A percentile compares a stretch with the other conserved stretches of the same genome.
Evolutionary conservation across 768 basidiomycete genomes (phyloP).

Genomic region (Boletus reticuloceps): DNA sequence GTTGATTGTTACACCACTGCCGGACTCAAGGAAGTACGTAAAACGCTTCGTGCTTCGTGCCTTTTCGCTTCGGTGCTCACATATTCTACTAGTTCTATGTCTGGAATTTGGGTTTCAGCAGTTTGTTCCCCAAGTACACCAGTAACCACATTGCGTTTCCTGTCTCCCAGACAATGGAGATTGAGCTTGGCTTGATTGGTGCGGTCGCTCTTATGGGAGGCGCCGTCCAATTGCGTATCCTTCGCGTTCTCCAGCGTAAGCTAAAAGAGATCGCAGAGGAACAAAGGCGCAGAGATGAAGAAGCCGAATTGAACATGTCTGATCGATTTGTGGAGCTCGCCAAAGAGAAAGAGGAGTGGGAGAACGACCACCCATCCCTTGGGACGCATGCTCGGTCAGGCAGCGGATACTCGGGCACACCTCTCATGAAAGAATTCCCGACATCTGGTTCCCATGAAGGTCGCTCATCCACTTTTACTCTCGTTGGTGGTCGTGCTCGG

Average conservation of each 20-base stretch:
- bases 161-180: conserved; percentile 86
- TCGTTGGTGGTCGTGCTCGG: conserved; percentile 53
- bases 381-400: conserved; percentile 59
- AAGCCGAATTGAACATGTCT: conserved; percentile 73
- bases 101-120: conserved; percentile 87
- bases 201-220: conserved; percentile 84
- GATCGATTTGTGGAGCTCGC: conserved; percentile 61
- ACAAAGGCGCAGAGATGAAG: conserved; percentile 66
- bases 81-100: conserved; percentile 73
- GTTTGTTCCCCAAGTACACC: conserved; percentile 75
- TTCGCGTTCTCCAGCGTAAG: conserved; percentile 75
- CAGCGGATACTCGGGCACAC: conserved; percentile 61
- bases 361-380: conserved; percentile 73
- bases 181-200: conserved; percentile 86
- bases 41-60: neutral
- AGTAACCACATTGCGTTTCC: conserved; percentile 71
- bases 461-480: conserved; percentile 44
- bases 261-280: conserved; percentile 78
- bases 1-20: conserved; percentile 93
- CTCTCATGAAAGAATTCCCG: conserved; percentile 66
- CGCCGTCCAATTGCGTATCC: conserved; percentile 86
- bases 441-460: conserved; percentile 46
- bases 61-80: conserved; percentile 7
- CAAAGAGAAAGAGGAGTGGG: conserved; percentile 81
- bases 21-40: conserved; percentile 83